Evolutionary conservation across 1,284 basidiomycete genomes (phyloP), one percentile per base, ranked within the genome.

Genomic region (Thecaphora thlaspeos): DNA sequence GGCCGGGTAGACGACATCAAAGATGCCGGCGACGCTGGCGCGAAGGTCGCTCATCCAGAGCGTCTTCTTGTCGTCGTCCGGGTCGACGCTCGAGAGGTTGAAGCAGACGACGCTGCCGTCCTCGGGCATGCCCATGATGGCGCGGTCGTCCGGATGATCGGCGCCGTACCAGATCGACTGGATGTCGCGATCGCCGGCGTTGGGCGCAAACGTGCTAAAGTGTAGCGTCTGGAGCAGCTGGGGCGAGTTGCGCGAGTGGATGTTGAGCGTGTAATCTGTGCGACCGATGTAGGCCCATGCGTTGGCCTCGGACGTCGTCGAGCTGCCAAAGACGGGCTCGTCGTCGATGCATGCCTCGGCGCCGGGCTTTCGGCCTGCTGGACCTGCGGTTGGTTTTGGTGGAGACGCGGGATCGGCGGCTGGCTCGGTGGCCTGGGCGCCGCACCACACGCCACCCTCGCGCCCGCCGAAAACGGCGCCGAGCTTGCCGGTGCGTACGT

Each of bases 401-500:
- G n/a, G 14, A 19, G 17, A 37, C 8, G 18, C 36, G 36, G 17
- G 17, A 5, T 28, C 26, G 26, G 11, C 26, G 26, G 36, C 19
- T 61, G 26, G 36, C 19, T 61, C 54, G 34, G 55, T 49, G 1
- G 62, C 48, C 41, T 65, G 53, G 9, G 57, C 58, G 23, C 59
- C 52, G 28, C 56, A 56, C 61, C 64, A 63, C 3, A 62, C 56
- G 7, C 64, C 55, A 23, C 51, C 50, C 30, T 63, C 65, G 14
- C 60, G 46, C 17, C 76, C 73, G 38, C 86, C 87, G 46, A 91
- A 83, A 0, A 86, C 86, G 7, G 87, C 87, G 77, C 88, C 89
- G 53, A 94, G 83, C 63, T 82, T 83, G 2, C 91, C 91, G 0
- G 90, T 90, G 71, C 88, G 86, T 41, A 93, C 79, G 73, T 92